Base-by-base conservation (phyloP, 164 flowering plant species). In the Chloranthus sessilifolius region DNA sequence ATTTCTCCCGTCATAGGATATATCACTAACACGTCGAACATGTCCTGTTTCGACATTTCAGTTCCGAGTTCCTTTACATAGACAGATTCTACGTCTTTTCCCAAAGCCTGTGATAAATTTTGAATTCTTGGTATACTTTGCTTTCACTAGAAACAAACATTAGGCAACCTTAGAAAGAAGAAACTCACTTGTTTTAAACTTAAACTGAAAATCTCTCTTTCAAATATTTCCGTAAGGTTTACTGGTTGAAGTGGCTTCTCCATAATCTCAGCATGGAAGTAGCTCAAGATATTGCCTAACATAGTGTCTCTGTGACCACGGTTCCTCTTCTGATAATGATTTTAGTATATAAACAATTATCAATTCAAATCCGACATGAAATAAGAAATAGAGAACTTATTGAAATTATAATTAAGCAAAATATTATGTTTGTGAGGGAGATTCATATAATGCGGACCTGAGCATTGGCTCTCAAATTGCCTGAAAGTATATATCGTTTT, bases 1-100 rank as follows among this genome's bases (percentile, higher is more conserved):
- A 85, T 74, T 27, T 95, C 95, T 27, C 90, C 98, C 69, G 72
- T 79, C 95, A 91, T 75, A 20, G 76, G 73, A 38, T 84, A 90
- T 25, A 30, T 1, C 60, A 94, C 99, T 48, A 89, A 59, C 59
- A 72, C 62, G 22, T 74, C 46, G 57, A 70, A 72, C 9, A 89
- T 59, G 47, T 94, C 92, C 20, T 79, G 62, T 58, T 72, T 78
- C 34, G 95, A 69, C 42, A 89, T 15, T 14, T 67, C 74, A 5
- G 44, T 22, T 19, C 83, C 84, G 17, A 94, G 79, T 58, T 75
- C 96, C 47, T 80, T 76, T n/a, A 89, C 88, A 50, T 84, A 77
- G 30, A 89, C 39, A 26, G 68, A 79, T 25, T 78, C 67, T 21
- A 89, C 53, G 47, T 89, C 88, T 48, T 52, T 64, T 19, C 99